A percentile compares a stretch with the other conserved stretches of the same genome.
phyloP scores from a whole-genome alignment of 1,284 basidiomycete species.

The Apiotrichum sp. region DNA sequence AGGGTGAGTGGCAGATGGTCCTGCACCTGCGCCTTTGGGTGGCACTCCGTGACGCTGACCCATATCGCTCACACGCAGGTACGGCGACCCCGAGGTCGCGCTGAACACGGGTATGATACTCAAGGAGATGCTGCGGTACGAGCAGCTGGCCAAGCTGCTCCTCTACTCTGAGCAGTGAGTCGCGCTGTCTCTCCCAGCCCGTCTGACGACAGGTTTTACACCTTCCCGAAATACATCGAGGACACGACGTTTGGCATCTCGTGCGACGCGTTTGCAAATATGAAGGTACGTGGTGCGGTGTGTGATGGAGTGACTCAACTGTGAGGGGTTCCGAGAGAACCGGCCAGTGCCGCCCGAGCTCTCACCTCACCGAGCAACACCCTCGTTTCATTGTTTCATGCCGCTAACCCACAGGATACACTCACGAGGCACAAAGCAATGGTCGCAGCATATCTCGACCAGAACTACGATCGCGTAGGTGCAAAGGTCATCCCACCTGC shows the following conservation, averaged over 20 bases:
- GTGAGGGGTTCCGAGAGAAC: too few species aligned
- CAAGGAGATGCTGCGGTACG: constrained; percentile 93
- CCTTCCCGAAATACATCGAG: constrained; percentile 94
- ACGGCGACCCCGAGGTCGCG: constrained; percentile 89
- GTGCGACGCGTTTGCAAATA: constrained; percentile 92
- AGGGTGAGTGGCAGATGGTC: constrained; percentile 55
- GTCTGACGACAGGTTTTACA: constrained; percentile 70
- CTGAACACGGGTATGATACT: constrained; percentile 98
- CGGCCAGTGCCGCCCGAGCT: too few species aligned
- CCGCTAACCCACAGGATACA: constrained; percentile 57
- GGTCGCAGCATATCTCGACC: constrained; percentile 93
- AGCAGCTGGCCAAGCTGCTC: constrained; percentile 81
- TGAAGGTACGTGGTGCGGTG: constrained; percentile 66
- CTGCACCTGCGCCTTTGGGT: too few species aligned
- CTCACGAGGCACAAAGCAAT: constrained; percentile 92
- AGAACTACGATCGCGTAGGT: constrained; percentile 86
- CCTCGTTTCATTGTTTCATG: too few species aligned
- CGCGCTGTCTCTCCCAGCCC: background rate
- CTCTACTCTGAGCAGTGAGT: constrained; percentile 87
- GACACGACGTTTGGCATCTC: constrained; percentile 96
- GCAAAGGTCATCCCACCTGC: constrained; percentile 42
- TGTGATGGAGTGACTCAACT: too few species aligned
- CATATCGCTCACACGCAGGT: constrained; percentile 47
- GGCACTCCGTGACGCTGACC: too few species aligned
- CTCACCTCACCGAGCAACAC: too few species aligned